Evolutionary conservation across 2,329 filamentous ascomycete genomes (phyloP).

Genomic region (Stagonosporopsis tanaceti): DNA sequence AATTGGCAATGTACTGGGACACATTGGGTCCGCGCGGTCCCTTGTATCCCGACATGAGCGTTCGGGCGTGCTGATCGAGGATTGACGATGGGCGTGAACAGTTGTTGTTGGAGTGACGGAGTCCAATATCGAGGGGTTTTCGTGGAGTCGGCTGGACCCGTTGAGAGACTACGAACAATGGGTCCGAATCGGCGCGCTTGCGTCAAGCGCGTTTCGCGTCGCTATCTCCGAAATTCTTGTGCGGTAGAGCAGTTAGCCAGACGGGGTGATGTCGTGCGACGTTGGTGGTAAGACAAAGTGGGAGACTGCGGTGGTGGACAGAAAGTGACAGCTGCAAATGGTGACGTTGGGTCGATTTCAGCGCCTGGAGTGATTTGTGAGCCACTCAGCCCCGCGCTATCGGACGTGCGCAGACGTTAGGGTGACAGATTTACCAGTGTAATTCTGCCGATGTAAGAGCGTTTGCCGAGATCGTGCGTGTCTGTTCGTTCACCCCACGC

Average conservation of each 20-base stretch:
- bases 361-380: conserved; percentile 19
- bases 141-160: conserved; percentile 21
- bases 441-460: conserved; percentile 5
- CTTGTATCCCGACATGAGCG: conserved; percentile 74
- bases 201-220: conserved; percentile 22
- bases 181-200: conserved; percentile 24
- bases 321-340: conserved; percentile 5
- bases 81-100: conserved; percentile 18
- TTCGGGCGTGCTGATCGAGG: conserved; percentile 14
- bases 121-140: conserved; percentile 28
- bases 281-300: background rate
- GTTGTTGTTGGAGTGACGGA: conserved; percentile 22
- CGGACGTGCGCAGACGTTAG: conserved; percentile 11
- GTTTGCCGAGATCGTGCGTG: conserved; percentile 19
- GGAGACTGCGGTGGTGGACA: background rate
- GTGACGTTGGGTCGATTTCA: conserved; percentile 22
- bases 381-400: conserved; percentile 20
- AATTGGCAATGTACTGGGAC: conserved; percentile 85
- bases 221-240: background rate
- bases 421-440: conserved; percentile 14
- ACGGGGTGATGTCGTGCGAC: conserved; percentile 7
- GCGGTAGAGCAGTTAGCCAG: background rate
- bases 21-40: conserved; percentile 85
- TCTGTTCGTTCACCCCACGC: conserved; percentile 16
- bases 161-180: conserved; percentile 17